These are phyloP conservation scores for Lolium rigidum DNA, from an alignment of 176 grass and related monocot genomes.

Conservation along the genomic window DNA sequence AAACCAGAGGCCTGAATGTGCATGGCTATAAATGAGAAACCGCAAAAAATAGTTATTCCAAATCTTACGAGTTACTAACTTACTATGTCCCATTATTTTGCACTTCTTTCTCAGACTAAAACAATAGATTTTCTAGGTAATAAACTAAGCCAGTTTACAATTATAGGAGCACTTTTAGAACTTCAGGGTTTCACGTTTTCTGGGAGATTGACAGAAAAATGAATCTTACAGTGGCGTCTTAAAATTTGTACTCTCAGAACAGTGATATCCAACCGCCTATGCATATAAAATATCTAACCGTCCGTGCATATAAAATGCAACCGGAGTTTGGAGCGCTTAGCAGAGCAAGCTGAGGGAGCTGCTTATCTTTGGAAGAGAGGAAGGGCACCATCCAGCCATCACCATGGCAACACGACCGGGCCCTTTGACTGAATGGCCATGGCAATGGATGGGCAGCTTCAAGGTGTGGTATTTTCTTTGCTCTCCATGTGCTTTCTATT, in stretches of 20 bases:
- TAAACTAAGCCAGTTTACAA: too few species aligned
- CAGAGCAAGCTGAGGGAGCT: constrained; percentile 28
- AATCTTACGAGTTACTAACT: background rate
- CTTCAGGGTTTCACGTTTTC: background rate
- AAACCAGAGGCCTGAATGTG: background rate
- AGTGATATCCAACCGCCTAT: too few species aligned
- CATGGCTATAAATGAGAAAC: background rate
- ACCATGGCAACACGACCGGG: constrained; percentile 84
- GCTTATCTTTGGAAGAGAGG: constrained; percentile 8
- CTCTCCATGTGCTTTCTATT: background rate
- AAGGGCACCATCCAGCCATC: background rate
- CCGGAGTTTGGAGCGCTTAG: background rate
- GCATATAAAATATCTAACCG: constrained; percentile 36
- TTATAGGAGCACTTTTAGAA: too few species aligned
- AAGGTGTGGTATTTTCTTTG: constrained; percentile 57
- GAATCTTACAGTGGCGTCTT: background rate
- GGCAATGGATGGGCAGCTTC: constrained; percentile 85
- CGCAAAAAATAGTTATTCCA: background rate
- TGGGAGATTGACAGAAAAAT: background rate
- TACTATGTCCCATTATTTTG: background rate
- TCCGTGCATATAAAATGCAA: constrained; percentile 44
- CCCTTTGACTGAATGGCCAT: constrained; percentile 88
- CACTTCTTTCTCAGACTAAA: too few species aligned
- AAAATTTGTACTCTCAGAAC: too few species aligned
- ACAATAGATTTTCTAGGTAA: too few species aligned